phyloP scores from a whole-genome alignment of 768 basidiomycete genomes.

The Suillus sp. region DNA sequence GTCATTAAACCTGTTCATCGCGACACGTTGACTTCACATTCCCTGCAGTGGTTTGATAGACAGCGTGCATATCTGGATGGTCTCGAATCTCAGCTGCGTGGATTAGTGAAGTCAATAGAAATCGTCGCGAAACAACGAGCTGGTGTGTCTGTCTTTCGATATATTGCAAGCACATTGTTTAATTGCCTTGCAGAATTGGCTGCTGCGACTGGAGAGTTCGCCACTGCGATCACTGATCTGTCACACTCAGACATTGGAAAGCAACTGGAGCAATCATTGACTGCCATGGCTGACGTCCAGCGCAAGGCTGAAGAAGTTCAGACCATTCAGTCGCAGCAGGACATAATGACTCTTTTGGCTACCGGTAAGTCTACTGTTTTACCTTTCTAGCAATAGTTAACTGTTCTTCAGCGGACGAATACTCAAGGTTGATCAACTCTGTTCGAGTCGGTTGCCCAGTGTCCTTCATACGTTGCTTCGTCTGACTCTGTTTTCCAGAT shows the following conservation, averaged over 20 bases:
- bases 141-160: constrained; percentile 44
- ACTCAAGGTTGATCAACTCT: constrained; percentile 86
- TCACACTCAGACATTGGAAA: constrained; percentile 75
- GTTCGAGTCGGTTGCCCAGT: constrained; percentile 62
- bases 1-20: constrained; percentile 13
- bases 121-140: constrained; percentile 79
- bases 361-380: constrained; percentile 48
- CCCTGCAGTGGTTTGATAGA: constrained; percentile 85
- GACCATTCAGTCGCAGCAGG: constrained; percentile 75
- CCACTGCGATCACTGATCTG: constrained; percentile 67
- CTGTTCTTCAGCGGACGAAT: constrained; percentile 70
- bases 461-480: constrained; percentile 1
- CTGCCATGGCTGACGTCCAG: constrained; percentile 73
- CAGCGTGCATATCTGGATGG: constrained; percentile 85
- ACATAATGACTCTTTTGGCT: constrained; percentile 78
- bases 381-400: constrained; percentile 14
- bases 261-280: constrained; percentile 70
- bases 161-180: not conserved
- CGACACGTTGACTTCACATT: constrained; percentile 3
- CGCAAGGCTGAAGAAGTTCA: constrained; percentile 73
- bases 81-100: constrained; percentile 86
- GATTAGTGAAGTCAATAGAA: constrained; percentile 86
- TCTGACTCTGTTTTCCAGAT: constrained; percentile 46
- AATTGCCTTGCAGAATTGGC: constrained; percentile 57
- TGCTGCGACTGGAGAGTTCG: constrained; percentile 74